These are phyloP conservation scores for Fennellomyces sp. DNA, from an alignment of 371 early-diverging fungal genomes.

Conservation along the genomic window DNA sequence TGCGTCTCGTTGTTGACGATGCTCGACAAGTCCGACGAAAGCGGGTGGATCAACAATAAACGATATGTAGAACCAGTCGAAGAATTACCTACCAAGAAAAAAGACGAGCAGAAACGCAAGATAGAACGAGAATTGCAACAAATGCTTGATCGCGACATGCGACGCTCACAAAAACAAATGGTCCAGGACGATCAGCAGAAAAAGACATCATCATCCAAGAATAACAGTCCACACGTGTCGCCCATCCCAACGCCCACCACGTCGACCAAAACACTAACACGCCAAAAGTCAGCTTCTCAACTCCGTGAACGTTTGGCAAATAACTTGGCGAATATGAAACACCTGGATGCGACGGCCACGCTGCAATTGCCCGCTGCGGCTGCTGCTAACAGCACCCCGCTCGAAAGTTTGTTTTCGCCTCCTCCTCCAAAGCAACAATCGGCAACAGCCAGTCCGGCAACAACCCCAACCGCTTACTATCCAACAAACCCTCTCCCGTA, in stretches of 20 bases:
- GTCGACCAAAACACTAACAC: constrained; percentile 8
- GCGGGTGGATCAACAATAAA: constrained; percentile 17
- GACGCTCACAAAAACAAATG: constrained; percentile 40
- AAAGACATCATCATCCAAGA: constrained; percentile 1
- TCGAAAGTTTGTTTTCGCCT: neutral
- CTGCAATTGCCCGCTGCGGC: constrained; percentile 17
- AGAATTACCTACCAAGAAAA: constrained; percentile 14
- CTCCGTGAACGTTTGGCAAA: neutral
- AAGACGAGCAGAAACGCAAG: constrained; percentile 26
- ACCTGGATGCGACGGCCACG: constrained; percentile 23
- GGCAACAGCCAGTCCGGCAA: neutral
- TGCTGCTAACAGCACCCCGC: constrained; percentile 5
- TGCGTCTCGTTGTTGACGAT: constrained; percentile 39
- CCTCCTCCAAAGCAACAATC: constrained; percentile 5
- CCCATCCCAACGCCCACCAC: constrained; percentile 21
- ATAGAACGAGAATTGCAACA: constrained; percentile 37
- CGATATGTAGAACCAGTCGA: neutral
- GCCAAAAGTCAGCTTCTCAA: constrained; percentile 2
- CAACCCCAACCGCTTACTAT: neutral
- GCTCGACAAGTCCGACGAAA: constrained; percentile 46
- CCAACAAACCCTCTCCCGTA: neutral
- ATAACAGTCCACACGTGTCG: constrained; percentile 15
- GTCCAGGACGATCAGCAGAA: constrained; percentile 2
- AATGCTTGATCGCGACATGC: constrained; percentile 40
- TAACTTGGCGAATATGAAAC: constrained; percentile 17